Base-by-base conservation (phyloP, 257 asterid genomes). In the Solanum tarijense region DNA sequence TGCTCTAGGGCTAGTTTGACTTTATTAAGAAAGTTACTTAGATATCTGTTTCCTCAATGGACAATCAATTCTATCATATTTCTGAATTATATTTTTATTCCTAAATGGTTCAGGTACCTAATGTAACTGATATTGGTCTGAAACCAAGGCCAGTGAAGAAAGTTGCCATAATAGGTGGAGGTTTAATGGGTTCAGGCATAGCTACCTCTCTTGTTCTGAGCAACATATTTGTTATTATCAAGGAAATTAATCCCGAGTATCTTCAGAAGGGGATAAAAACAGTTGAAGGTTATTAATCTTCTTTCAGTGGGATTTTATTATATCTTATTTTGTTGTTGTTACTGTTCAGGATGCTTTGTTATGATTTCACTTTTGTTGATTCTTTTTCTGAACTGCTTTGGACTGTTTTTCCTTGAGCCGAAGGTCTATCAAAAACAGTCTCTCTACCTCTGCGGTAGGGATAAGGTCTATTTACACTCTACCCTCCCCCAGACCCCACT, bases 121-220 rank as follows among this genome's bases (percentile, higher is more conserved):
- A 93, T 91, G 96, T 96, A 60, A 85, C 99, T 87, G 98, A 97
- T 86, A 85, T 93, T 90, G 99, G 99, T 86, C 97, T 97, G 71
- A 97, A 95, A 90, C 98, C 99, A 84, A 97, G 96, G 91, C 90
- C 92, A 65, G 87, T 96, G 62, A 94, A 91, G 94, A 96, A 93
- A 90, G 95, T 96, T 89, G 99, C 98, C 79, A 91, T 97, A 23
- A 96, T 97, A 87, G 99, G 99, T 88, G 99, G 98, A 90, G 99
- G 99, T 71, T 91, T 97, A 88, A 97, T 96, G 99, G 99, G 99
- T 90, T 95, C 99, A 85, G 99, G 99, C 89, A 97, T 97, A 87
- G 98, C 98, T 84, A 96, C 99, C 75, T 94, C 98, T 62, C 93
- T 97, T 74, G 87, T 97, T 89, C 89, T 97, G 96, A 90, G 93